Evolutionary conservation across 2,329 filamentous ascomycete genomes (phyloP).

Genomic region (Blastomyces parvus): DNA sequence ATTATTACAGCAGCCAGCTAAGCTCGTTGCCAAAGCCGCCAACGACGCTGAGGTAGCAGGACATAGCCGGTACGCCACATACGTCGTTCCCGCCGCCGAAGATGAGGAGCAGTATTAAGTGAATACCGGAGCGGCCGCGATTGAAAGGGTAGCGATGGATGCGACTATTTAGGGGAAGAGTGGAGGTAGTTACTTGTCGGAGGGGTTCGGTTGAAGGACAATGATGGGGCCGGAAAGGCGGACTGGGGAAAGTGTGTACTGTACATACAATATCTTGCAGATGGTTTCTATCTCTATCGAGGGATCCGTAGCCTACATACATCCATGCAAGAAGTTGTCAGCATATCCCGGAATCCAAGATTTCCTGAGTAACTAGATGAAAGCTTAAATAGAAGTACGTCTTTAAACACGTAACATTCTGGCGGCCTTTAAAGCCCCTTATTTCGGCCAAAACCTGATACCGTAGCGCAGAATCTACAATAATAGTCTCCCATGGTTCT

Average conservation of each 20-base stretch:
- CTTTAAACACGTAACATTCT: too few species aligned
- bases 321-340: not conserved
- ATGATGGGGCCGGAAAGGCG: not conserved
- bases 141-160: not conserved
- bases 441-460: not conserved
- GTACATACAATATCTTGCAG: not conserved
- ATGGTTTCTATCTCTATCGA: not conserved
- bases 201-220: not conserved
- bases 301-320: not conserved
- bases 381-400: not conserved
- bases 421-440: too few species aligned
- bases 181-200: not conserved
- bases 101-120: not conserved
- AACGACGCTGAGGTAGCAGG: not conserved
- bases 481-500: not conserved
- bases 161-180: not conserved
- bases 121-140: not conserved
- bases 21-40: not conserved
- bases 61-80: not conserved
- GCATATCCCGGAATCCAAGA: not conserved
- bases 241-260: not conserved
- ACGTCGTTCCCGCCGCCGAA: not conserved
- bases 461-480: not conserved
- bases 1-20: not conserved
- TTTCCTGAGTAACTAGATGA: not conserved